phyloP scores from a whole-genome alignment of 768 basidiomycete species.

The Austroboletus eburneus region DNA sequence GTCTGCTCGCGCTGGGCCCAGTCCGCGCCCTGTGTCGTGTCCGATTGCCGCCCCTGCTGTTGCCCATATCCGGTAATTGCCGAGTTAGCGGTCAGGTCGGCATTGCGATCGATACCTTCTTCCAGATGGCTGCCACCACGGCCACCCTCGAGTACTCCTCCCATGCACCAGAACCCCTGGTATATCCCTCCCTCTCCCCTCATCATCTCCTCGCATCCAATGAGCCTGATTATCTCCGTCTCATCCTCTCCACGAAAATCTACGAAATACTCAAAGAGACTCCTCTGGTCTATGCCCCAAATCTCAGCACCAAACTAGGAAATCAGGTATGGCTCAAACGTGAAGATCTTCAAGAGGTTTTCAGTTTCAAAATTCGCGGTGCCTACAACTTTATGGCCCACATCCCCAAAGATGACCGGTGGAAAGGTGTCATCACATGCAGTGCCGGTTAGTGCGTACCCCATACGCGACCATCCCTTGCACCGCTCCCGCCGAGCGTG shows the following conservation, averaged over 20 bases:
- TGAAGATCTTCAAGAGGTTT: constrained; percentile 95
- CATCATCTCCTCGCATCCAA: constrained; percentile 63
- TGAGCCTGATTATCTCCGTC: constrained; percentile 82
- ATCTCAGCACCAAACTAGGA: constrained; percentile 83
- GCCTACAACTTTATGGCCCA: constrained; percentile 99
- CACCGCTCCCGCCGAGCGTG: not conserved
- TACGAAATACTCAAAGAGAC: constrained; percentile 89
- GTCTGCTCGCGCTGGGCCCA: too few species aligned
- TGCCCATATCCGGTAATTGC: constrained; percentile 17
- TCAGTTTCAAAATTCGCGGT: constrained; percentile 98
- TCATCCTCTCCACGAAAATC: constrained; percentile 86
- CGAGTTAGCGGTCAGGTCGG: constrained; percentile 8
- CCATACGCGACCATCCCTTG: constrained; percentile 33
- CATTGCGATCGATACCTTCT: not conserved
- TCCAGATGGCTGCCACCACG: constrained; percentile 28
- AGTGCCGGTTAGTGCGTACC: constrained; percentile 89
- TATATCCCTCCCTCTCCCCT: constrained; percentile 62
- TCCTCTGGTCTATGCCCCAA: constrained; percentile 81
- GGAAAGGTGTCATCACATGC: constrained; percentile 97
- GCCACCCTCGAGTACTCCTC: constrained; percentile 68
- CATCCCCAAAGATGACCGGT: constrained; percentile 81
- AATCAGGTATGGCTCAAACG: constrained; percentile 96
- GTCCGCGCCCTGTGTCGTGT: not conserved
- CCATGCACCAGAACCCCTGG: constrained; percentile 57
- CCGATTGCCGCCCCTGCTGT: not conserved